Percentiles rank a stretch among this genome's conserved stretches.
Conservation (phyloP, 768 basidiomycete genomes). For the Lactarius sanguifluus region DNA sequence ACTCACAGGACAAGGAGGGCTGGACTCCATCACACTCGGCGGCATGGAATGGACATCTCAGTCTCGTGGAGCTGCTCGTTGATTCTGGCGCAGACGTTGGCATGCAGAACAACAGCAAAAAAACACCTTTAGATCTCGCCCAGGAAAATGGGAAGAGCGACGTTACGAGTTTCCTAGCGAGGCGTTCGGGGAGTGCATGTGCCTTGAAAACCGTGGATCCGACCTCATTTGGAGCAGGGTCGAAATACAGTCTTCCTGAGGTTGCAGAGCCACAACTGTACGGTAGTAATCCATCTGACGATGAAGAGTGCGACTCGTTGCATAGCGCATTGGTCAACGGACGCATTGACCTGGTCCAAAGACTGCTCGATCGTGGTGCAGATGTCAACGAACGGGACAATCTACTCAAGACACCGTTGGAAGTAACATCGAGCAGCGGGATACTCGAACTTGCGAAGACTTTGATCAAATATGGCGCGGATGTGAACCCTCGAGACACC, state of each 20-base stretch:
- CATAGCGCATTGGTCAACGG: not conserved
- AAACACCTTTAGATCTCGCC: not conserved
- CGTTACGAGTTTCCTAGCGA: too few species aligned
- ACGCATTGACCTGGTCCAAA: not conserved
- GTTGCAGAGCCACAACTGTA: rapidly evolving
- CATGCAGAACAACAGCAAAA: not conserved
- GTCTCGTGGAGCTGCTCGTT: too few species aligned
- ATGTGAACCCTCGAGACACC: not conserved
- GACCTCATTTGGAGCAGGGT: not conserved
- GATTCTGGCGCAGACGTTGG: not conserved
- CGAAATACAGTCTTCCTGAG: not conserved
- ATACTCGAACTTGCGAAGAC: not conserved
- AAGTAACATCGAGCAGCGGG: not conserved
- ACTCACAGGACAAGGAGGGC: too few species aligned
- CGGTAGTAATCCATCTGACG: rapidly evolving
- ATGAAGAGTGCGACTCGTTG: not conserved
- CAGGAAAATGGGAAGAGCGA: not conserved
- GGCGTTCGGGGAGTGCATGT: too few species aligned
- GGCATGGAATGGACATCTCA: too few species aligned
- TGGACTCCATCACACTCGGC: too few species aligned
- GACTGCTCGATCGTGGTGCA: not conserved
- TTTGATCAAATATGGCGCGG: not conserved
- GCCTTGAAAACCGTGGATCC: too few species aligned
- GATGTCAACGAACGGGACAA: not conserved
- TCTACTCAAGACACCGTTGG: not conserved